Evolutionary conservation across 495 filamentous ascomycete genomes (phyloP).

Genomic region (Hypoxylon subgilvum): DNA sequence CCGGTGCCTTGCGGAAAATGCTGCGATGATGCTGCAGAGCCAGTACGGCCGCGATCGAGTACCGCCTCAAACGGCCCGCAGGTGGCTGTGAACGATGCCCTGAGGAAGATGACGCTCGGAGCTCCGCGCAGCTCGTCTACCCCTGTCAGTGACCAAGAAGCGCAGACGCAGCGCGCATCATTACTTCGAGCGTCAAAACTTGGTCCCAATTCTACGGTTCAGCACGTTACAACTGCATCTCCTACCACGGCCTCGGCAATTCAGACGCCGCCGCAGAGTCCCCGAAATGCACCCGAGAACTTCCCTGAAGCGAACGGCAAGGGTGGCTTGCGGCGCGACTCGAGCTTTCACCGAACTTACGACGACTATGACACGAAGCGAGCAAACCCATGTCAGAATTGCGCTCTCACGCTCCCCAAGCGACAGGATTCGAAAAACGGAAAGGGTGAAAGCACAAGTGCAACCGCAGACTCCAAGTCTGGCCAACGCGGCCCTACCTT

Average conservation of each 20-base stretch:
- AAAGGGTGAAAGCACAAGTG: conserved; percentile 32
- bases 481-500: conserved; percentile 51
- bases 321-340: conserved; percentile 50
- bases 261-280: conserved; percentile 69
- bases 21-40: conserved; percentile 53
- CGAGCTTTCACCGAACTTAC: conserved; percentile 59
- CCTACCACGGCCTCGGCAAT: conserved; percentile 49
- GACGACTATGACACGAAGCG: conserved; percentile 62
- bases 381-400: conserved; percentile 65
- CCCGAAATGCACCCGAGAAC: conserved; percentile 49
- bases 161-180: conserved; percentile 49
- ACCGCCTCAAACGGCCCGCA: conserved; percentile 41
- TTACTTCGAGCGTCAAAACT: conserved; percentile 42
- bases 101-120: conserved; percentile 49
- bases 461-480: conserved; percentile 36
- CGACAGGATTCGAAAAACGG: conserved; percentile 47
- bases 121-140: conserved; percentile 48
- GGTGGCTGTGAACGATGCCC: conserved; percentile 45
- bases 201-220: conserved; percentile 19
- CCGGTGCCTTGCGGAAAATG: conserved; percentile 80
- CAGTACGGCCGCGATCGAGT: conserved; percentile 43
- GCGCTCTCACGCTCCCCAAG: conserved; percentile 65
- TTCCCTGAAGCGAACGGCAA: conserved; percentile 38
- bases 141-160: conserved; percentile 48
- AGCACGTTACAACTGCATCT: conserved; percentile 14